These are phyloP conservation scores for Nakaseomyces delphensis DNA, from an alignment of 1,139 yeast species.

Conservation along the genomic window DNA sequence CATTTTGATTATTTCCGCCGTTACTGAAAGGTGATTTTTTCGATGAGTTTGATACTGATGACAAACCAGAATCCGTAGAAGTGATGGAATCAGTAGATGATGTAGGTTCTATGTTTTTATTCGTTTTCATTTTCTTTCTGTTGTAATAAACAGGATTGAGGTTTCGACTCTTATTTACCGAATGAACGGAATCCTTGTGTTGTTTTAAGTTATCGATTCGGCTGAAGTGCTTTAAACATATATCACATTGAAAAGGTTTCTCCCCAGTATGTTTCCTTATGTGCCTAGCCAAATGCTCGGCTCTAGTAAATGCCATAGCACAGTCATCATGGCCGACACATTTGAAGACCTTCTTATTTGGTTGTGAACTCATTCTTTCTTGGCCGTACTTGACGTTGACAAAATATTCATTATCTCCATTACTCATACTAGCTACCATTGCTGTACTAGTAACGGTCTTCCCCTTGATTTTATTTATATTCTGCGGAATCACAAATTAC, in stretches of 20 bases:
- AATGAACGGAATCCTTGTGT: constrained; percentile 89
- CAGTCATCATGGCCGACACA: constrained; percentile 87
- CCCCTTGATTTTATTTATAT: no score
- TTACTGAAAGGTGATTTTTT: not conserved
- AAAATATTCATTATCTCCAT: constrained; percentile 3
- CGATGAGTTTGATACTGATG: not conserved
- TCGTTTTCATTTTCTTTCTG: constrained; percentile 1
- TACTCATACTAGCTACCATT: not conserved
- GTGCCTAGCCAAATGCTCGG: constrained; percentile 89
- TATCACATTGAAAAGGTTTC: constrained; percentile 82
- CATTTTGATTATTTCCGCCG: not conserved
- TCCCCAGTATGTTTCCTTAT: constrained; percentile 93
- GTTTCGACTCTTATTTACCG: constrained; percentile 24
- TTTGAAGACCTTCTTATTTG: constrained; percentile 40
- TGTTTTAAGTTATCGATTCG: constrained; percentile 84
- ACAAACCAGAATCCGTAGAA: not conserved
- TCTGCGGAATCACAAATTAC: no score
- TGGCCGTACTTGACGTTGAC: not conserved
- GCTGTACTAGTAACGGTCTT: not conserved
- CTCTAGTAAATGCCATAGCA: constrained; percentile 76
- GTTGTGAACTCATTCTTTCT: not conserved
- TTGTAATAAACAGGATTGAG: constrained; percentile 3
- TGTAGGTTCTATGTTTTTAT: not conserved
- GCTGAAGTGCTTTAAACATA: constrained; percentile 71
- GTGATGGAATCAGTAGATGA: no score